Evolutionary conservation across 768 basidiomycete species (phyloP).

Genomic region (Suillus plorans): DNA sequence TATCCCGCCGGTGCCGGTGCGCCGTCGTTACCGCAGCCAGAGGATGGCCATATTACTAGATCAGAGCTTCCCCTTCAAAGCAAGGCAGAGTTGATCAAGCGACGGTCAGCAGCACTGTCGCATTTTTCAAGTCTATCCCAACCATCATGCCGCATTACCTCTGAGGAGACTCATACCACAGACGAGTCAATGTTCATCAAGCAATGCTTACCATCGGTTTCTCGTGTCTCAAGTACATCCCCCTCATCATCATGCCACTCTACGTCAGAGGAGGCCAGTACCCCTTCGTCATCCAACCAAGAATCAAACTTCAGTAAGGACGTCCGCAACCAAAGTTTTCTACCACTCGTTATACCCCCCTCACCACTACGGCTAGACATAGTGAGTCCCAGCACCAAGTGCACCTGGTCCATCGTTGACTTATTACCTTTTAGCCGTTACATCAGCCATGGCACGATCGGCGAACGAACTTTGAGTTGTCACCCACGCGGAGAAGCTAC

Average conservation of each 20-base stretch:
- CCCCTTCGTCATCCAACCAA: background rate
- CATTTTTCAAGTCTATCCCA: background rate
- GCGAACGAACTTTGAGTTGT: slow-evolving; percentile 17
- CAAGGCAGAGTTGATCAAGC: slow-evolving; percentile 13
- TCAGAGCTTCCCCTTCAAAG: background rate
- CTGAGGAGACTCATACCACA: background rate
- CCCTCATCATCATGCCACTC: too few species aligned
- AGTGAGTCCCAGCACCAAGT: slow-evolving; percentile 15
- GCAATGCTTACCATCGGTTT: background rate
- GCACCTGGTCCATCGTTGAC: slow-evolving; percentile 2
- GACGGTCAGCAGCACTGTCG: background rate
- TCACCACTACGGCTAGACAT: slow-evolving; percentile 28
- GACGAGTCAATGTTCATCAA: slow-evolving; percentile 11
- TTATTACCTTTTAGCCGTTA: slow-evolving; percentile 24
- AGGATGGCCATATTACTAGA: background rate
- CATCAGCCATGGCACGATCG: slow-evolving; percentile 31
- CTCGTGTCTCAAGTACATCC: background rate
- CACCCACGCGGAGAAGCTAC: background rate
- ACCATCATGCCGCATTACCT: background rate
- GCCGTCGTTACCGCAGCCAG: background rate
- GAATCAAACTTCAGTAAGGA: background rate
- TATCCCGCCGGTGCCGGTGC: background rate
- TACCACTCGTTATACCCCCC: slow-evolving; percentile 24
- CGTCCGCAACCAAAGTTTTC: slow-evolving; percentile 3
- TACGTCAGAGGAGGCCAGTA: background rate